These are phyloP conservation scores for Warburgia ugandensis DNA, from an alignment of 164 flowering plant species.

Conservation along the genomic window DNA sequence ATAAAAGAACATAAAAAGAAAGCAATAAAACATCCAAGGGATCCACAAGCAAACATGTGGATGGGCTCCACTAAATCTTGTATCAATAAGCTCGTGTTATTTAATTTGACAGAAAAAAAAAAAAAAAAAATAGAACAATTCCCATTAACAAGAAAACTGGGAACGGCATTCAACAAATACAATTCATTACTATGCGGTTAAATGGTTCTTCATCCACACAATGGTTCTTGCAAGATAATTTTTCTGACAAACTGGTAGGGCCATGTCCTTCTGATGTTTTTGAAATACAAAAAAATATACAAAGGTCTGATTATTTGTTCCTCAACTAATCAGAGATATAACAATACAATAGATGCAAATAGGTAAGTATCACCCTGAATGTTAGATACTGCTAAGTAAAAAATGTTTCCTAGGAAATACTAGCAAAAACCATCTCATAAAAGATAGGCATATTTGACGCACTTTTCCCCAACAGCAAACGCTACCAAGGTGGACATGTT, in stretches of 20 bases:
- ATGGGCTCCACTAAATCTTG: no score
- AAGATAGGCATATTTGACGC: slow-evolving; percentile 17
- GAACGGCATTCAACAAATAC: no score
- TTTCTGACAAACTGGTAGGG: background rate
- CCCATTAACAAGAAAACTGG: no score
- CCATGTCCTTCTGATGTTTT: background rate
- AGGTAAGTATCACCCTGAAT: background rate
- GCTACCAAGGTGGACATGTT: slow-evolving; percentile 94
- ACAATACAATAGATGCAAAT: background rate
- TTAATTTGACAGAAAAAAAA: no score
- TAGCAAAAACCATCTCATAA: background rate
- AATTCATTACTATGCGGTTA: no score
- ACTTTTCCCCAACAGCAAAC: slow-evolving; percentile 89
- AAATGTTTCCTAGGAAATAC: background rate
- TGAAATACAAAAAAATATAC: background rate
- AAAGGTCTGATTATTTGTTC: background rate
- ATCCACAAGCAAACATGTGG: no score
- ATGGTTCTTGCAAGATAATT: no score
- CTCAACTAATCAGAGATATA: background rate
- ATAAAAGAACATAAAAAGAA: background rate
- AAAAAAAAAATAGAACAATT: no score
- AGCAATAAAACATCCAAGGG: no score
- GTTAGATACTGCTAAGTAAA: background rate
- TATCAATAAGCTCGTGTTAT: no score
- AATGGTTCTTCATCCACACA: no score